Conservation (phyloP, 140 eudicot genomes). For the Stevia rebaudiana region DNA sequence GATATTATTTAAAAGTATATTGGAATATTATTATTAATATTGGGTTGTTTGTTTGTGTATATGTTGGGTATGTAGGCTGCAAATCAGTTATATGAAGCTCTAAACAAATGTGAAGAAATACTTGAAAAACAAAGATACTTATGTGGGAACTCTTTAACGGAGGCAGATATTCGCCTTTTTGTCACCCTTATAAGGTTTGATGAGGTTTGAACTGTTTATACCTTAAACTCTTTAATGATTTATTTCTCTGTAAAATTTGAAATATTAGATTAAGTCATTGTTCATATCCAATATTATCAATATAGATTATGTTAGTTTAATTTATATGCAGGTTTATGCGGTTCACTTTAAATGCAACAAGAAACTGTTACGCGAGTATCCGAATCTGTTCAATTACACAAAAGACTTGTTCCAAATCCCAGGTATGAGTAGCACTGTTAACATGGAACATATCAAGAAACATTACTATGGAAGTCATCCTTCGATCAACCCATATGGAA, state of each 20-base stretch:
- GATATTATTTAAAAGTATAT: not conserved
- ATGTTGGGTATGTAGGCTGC: conserved; percentile 52
- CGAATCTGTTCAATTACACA: conserved; percentile 70
- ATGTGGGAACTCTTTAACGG: conserved; percentile 64
- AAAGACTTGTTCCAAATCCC: conserved; percentile 78
- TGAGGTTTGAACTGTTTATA: conserved; percentile 51
- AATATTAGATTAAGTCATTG: not conserved
- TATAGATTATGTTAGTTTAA: not conserved
- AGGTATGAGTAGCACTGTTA: conserved; percentile 68
- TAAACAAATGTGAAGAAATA: conserved; percentile 89
- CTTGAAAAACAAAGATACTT: conserved; percentile 73
- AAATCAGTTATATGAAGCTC: conserved; percentile 57
- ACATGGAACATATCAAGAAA: conserved; percentile 84
- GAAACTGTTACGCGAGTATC: conserved; percentile 70
- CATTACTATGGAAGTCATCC: conserved; percentile 93
- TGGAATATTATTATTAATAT: not conserved
- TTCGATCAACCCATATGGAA: conserved; percentile 67
- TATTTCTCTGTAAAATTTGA: too few relatives aligned
- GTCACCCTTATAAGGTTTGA: conserved; percentile 91
- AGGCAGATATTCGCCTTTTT: conserved; percentile 90
- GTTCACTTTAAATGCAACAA: conserved; percentile 97
- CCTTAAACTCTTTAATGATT: too few relatives aligned
- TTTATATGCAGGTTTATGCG: conserved; percentile 59
- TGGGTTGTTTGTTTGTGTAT: not conserved
- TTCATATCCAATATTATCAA: not conserved